Conservation (phyloP, 306 rosid species). For the Hippophae rhamnoides region DNA sequence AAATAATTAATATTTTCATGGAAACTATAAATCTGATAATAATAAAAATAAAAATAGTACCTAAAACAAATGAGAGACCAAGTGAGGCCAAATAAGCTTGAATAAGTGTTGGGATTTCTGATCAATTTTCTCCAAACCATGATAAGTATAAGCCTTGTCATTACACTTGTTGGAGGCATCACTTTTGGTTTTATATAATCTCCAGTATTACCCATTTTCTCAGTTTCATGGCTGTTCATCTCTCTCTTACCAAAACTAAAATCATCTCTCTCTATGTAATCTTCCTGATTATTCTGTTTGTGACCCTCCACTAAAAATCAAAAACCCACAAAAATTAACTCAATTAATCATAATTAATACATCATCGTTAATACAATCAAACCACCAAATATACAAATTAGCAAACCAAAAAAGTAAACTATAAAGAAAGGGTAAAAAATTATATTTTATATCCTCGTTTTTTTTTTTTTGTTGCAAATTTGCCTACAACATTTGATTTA, state of each 20-base stretch:
- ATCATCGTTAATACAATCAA: neutral
- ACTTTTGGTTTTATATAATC: constrained; percentile 20
- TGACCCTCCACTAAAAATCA: constrained; percentile 40
- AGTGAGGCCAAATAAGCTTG: constrained; percentile 67
- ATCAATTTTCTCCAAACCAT: constrained; percentile 96
- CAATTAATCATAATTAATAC: too few species aligned
- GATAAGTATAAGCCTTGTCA: constrained; percentile 87
- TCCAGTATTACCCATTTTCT: constrained; percentile 39
- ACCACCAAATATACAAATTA: neutral
- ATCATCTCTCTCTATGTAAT: constrained; percentile 52
- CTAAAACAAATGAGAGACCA: constrained; percentile 85
- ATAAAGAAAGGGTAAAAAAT: neutral
- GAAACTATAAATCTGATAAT: neutral
- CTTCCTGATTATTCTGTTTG: constrained; percentile 53
- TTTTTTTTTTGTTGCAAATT: too few species aligned
- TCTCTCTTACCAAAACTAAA: constrained; percentile 71
- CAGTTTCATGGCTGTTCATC: constrained; percentile 37
- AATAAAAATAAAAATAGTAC: constrained; percentile 17
- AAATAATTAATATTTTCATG: neutral
- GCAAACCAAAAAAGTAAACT: neutral
- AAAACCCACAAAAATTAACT: neutral
- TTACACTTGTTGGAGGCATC: constrained; percentile 85
- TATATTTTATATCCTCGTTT: too few species aligned
- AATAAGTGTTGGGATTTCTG: constrained; percentile 87
- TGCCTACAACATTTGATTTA: too few species aligned